Conservation (phyloP, 164 flowering plant species). For the Macadamia integrifolia region DNA sequence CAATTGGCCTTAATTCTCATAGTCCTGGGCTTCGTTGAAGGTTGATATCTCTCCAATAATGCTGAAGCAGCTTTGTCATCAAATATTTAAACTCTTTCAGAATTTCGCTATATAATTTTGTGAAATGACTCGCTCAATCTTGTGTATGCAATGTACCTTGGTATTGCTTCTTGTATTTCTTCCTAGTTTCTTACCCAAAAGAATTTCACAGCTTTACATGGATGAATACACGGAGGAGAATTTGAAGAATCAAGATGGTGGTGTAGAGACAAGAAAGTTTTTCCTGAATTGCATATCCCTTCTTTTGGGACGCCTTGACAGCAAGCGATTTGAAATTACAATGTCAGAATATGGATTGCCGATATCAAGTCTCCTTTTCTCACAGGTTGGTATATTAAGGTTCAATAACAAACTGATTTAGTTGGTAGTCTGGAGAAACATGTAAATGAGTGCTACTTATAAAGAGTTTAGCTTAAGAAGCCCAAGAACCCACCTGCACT, state of each 20-base stretch:
- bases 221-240: constrained; percentile 29
- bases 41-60: too few species aligned
- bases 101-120: too few species aligned
- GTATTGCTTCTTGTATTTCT: too few species aligned
- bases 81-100: too few species aligned
- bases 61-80: too few species aligned
- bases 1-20: too few species aligned
- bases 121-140: too few species aligned
- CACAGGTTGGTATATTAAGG: constrained; percentile 42
- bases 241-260: constrained; percentile 28
- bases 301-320: constrained; percentile 61
- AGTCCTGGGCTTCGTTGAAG: too few species aligned
- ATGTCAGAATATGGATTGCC: constrained; percentile 44
- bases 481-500: too few species aligned
- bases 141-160: too few species aligned
- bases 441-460: not conserved
- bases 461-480: too few species aligned
- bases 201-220: constrained; percentile 47
- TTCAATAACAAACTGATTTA: not conserved
- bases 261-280: constrained; percentile 60
- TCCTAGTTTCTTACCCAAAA: constrained; percentile 8
- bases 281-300: constrained; percentile 73
- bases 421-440: not conserved
- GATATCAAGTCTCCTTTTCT: constrained; percentile 43
- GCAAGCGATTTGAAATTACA: constrained; percentile 44